phyloP scores from a whole-genome alignment of 2,329 filamentous ascomycete species.

The Arthroderma sp. region DNA sequence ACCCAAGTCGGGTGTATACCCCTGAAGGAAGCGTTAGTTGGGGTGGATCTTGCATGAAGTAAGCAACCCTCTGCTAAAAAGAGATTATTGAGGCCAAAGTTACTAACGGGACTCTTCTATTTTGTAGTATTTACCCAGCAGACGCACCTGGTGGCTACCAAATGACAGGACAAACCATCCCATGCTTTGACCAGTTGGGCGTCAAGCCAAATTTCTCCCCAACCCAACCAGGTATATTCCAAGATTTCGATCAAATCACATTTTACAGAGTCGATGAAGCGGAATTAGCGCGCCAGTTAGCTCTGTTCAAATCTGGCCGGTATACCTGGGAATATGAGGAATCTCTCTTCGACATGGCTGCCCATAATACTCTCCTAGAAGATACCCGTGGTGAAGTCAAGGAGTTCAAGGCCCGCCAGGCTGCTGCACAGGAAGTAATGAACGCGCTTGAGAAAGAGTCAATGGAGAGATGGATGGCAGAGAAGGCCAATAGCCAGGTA shows the following conservation, averaged over 20 bases:
- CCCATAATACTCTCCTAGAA: conserved; percentile 38
- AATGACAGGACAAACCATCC: conserved; percentile 40
- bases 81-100: background rate
- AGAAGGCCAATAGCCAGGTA: conserved; percentile 37
- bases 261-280: conserved; percentile 42
- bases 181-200: conserved; percentile 41
- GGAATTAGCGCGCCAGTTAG: conserved; percentile 38
- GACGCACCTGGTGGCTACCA: conserved; percentile 46
- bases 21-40: conserved; percentile 44
- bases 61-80: background rate
- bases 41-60: conserved; percentile 42
- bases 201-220: conserved; percentile 38
- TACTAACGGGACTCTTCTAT: background rate
- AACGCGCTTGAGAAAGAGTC: conserved; percentile 24
- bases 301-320: conserved; percentile 36
- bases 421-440: conserved; percentile 35
- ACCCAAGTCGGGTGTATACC: conserved; percentile 44
- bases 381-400: conserved; percentile 37
- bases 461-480: conserved; percentile 24
- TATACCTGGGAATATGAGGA: conserved; percentile 41
- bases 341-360: conserved; percentile 41
- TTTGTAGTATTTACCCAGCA: conserved; percentile 39
- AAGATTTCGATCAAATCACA: conserved; percentile 44
- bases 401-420: conserved; percentile 34
- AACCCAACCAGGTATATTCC: conserved; percentile 41